Evolutionary conservation across 306 rosid species (phyloP), one percentile per base, ranked within the genome.

Genomic region (Geum urbanum): DNA sequence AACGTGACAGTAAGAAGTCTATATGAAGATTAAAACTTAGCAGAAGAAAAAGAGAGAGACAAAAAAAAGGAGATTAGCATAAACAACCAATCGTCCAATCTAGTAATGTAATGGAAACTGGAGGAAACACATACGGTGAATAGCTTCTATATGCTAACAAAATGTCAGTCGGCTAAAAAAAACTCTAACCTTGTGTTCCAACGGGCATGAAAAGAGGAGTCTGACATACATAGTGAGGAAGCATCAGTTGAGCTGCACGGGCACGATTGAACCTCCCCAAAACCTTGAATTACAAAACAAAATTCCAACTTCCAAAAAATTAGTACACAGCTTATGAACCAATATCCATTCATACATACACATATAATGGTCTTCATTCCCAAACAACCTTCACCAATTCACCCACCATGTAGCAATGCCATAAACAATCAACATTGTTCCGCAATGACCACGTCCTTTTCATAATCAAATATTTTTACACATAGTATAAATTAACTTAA

Each of bases 181-280:
- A 77, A 73, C 67, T 47, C 80, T 69, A 45, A 92, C 98, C 98
- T 90, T 94, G 97, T 1, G 99, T 91, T 62, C 99, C 99, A 35
- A 91, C 97, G 0, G 99, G 99, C 99, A 94, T 94, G 82, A 88
- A 94, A 65, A 94, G 83, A 68, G 99, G 99, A 3, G 99, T 90
- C 76, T 94, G 91, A 66, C 87, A 84, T 69, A 69, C 83, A 55
- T 73, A 81, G 74, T 94, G 99, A 67, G 99, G 99, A 55, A 94
- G 97, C 1, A 87, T 80, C 66, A 94, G 82, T 65, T 66, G 82
- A 39, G 97, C 92, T 2, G 97, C 99, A 13, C 97, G 97, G 43
- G 99, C 97, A 22, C 96, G 97, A 70, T 94, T 94, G 76, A 88
- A 94, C 82, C 92, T 84, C 72, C 89, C 98, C 46, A 94, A 75